Base-by-base conservation (phyloP, 2,329 filamentous ascomycete genomes). In the Metarhizium anisopliae region DNA sequence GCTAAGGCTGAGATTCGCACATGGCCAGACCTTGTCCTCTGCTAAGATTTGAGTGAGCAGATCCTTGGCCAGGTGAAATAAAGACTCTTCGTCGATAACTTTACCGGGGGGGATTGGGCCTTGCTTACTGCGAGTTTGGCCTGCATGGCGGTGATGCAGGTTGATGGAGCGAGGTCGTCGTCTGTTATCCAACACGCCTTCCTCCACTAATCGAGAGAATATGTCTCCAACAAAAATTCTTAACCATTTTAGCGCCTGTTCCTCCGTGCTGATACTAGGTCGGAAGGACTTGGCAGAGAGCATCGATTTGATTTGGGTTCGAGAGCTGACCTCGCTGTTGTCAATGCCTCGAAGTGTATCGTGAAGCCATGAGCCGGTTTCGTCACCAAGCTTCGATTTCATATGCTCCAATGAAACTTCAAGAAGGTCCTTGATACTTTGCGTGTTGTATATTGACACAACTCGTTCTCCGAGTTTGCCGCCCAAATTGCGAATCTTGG, bases 291-390 rank as follows among this genome's bases (percentile, higher is more conserved):
- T 99, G 20, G 94, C 92, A 1, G 91, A 96, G 14, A 97, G 77
- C 92, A 99, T 97, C 16, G 89, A 94, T 69, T 97, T 96, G 74
- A 96, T 96, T 65, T 94, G 89, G 1, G 91, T 96, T 53, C 93
- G 80, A 32, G 90, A 82, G 65, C 90, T 96, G 61, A 99, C 90
- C 70, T 96, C 92, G 63, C 87, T 94, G 52, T 77, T 76, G 68
- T 99, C 94, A 58, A 92, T 83, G 1, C 94, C 94, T 11, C 94
- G 84, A 54, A 97, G 86, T 11, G 86, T 87, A 55, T 87, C 84
- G 71, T 95, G 87, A 11, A 97, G 77, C 91, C 92, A 96, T 3
- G 79, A 77, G 1, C 90, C 93, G 0, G 88, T 94, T 49, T 95
- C 90, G 53, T 93, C 87, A 3, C 90, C 89, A 18, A 97, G 72